These are phyloP conservation scores for Pelargonium fulgidum DNA, from an alignment of 441 rosid species.

Conservation along the genomic window DNA sequence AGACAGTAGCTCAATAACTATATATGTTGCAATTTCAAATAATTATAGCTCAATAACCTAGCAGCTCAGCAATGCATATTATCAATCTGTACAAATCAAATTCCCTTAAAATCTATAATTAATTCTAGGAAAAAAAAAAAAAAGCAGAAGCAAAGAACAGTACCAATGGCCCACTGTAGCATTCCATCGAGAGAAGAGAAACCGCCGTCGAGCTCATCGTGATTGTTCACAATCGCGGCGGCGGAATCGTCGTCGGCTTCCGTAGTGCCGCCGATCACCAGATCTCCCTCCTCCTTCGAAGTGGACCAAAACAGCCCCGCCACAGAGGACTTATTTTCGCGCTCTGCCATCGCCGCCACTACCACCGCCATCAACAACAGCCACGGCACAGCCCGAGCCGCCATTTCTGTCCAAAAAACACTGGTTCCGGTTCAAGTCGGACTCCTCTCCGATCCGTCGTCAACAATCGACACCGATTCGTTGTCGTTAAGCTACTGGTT, in stretches of 20 bases:
- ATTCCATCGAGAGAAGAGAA: constrained; percentile 84
- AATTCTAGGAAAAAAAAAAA: neutral
- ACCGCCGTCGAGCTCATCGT: constrained; percentile 64
- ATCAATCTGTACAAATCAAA: neutral
- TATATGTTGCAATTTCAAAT: too few relatives aligned
- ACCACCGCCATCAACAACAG: constrained; percentile 9
- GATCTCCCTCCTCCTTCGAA: constrained; percentile 53
- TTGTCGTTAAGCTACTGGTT: too few relatives aligned
- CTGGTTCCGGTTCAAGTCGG: too few relatives aligned
- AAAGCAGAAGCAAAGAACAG: neutral
- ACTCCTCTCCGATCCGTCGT: too few relatives aligned
- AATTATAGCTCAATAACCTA: too few relatives aligned
- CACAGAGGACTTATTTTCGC: constrained; percentile 25
- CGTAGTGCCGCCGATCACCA: constrained; percentile 28
- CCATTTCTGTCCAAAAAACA: constrained; percentile 15
- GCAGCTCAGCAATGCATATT: too few relatives aligned
- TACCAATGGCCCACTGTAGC: constrained; percentile 41
- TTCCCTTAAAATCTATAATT: neutral
- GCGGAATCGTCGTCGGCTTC: constrained; percentile 33
- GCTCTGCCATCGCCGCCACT: constrained; percentile 30
- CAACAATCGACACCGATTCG: too few relatives aligned
- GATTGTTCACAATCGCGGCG: constrained; percentile 33
- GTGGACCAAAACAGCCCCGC: constrained; percentile 45
- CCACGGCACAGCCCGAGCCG: constrained; percentile 17
- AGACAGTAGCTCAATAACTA: neutral